Base-by-base conservation (phyloP, 208 protist species). In the Dictyostelium gargantuum region DNA sequence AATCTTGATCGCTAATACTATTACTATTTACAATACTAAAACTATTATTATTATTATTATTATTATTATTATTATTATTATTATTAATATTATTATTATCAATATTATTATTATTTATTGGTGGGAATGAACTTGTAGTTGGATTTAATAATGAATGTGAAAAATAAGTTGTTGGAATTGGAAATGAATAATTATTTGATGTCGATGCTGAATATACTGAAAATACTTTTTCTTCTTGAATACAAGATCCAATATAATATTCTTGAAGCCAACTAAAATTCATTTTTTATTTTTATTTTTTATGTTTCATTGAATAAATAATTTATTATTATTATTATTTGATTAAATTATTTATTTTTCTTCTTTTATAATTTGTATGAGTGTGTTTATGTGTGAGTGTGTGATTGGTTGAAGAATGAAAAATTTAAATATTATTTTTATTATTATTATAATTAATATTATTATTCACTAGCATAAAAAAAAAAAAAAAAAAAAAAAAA, bases 191-290 rank as follows among this genome's bases (percentile, higher is more conserved):
- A 23, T 70, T 70, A 70, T 70, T 70, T 1, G 63, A 29, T 40
- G 32, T 42, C 3, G 63, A 70, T 40, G 80, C 80, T 5, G 15
- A 73, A 44, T 73, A 85, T 11, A 85, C 29, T 40, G 80, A 75
- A 75, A 85, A 85, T n/a, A 85, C n/a, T 35, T 85, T 85, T 46
- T 85, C 80, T 15, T 85, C 80, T 40, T 85, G 80, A 10, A 85
- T 32, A 1, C 54, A 73, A 32, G 73, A 21, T 2, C 63, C 63
- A 6, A 85, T 38, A 42, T 40, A 75, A 46, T 56, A 85, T 29
- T 85, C 80, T 23, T 85, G 61, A 73, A 85, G 35, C 80, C 80
- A 85, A 56, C 26, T 85, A 40, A 42, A 26, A 44, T 73, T 73
- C 66, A 73, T 73, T 73, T 66, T 66, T 35, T 32, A 35, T 66